Base-by-base conservation (phyloP, 208 protist genomes). In the Trypanosoma brucei region DNA sequence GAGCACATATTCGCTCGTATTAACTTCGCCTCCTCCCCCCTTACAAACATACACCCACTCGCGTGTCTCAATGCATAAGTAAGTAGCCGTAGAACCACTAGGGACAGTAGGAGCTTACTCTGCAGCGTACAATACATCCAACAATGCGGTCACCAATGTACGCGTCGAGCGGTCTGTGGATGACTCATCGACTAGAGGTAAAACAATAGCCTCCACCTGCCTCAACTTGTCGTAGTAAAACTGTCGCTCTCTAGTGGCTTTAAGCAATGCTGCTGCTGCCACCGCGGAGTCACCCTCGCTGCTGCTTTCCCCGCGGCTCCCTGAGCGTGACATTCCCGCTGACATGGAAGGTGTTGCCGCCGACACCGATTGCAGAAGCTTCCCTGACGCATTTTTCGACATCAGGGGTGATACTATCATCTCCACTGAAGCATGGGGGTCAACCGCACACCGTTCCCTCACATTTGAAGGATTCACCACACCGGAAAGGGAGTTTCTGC, bases 211-310 rank as follows among this genome's bases (percentile, higher is more conserved):
- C 67, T 92, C 83, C 50, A 91, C 84, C 54, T 75, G 71, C 14
- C 84, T 80, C 38, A 92, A 72, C 71, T 92, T 94, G 59, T 89
- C 86, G 62, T 91, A 93, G 65, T 79, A 93, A 56, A 91, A 93
- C 69, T 87, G 83, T 13, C 80, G 70, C 52, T 88, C 83, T 44
- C 56, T 53, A 46, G 61, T 70, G n/a, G 63, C 48, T 31, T 62
- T 55, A 35, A 67, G 33, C 3, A 79, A 50, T 36, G 53, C 55
- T 0, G 52, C 74, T 1, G 66, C 64, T 0, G 64, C 61, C 1
- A 55, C 55, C 3, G 68, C 50, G 4, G 62, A 59, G 31, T 70
- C 65, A 8, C 67, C 58, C 1, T 75, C 34, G 33, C 52, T 60
- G 42, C 63, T 50, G 9, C 22, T 44, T 53, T 33, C 55, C 6